Percentiles rank a stretch among this genome's conserved stretches.
Evolutionary conservation across 345 rosid species (phyloP).

Genomic region (Eucalyptus marginata): DNA sequence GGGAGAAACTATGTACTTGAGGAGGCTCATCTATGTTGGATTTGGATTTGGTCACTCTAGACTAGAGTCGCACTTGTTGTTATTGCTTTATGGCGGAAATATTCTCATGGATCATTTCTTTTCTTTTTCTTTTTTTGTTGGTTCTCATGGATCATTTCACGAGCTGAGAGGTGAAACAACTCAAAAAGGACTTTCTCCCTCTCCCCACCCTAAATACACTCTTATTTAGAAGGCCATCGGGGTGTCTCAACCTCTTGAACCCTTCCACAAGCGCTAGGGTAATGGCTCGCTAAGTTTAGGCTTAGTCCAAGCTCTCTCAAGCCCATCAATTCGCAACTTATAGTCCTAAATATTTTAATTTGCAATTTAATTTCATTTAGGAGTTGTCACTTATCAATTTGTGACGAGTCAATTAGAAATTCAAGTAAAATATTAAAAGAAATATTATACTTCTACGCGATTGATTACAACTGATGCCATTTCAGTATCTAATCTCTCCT

Average conservation of each 20-base stretch:
- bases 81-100: not conserved
- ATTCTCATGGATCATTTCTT: not conserved
- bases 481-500: too few relatives aligned
- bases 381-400: too few relatives aligned
- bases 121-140: too few relatives aligned
- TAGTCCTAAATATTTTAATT: too few relatives aligned
- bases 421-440: too few relatives aligned
- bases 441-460: rapidly evolving
- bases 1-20: not conserved
- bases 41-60: not conserved
- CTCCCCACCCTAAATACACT: not conserved
- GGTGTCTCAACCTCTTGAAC: rapidly evolving
- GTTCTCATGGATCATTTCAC: not conserved
- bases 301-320: too few relatives aligned
- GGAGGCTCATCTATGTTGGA: not conserved
- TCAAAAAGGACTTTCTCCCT: too few relatives aligned
- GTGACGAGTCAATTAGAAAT: rapidly evolving
- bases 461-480: too few relatives aligned
- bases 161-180: not conserved
- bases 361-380: too few relatives aligned
- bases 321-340: too few relatives aligned
- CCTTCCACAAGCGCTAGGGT: rapidly evolving
- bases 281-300: too few relatives aligned
- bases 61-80: not conserved
- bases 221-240: too few relatives aligned